These are phyloP conservation scores for Pilobolus umbonatus DNA, from an alignment of 192 early-diverging fungal genomes.

Conservation along the genomic window DNA sequence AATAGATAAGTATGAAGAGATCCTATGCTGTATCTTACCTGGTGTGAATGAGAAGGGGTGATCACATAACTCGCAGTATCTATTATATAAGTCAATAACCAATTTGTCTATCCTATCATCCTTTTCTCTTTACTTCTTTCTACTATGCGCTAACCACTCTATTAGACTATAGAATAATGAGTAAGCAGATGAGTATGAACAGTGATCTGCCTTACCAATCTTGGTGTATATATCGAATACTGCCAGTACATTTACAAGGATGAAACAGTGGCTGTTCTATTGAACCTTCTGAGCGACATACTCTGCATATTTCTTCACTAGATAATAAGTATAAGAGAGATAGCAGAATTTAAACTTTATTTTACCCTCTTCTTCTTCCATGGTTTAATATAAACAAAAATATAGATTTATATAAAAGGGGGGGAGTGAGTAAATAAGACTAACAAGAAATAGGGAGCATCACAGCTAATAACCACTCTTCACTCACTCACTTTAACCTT, in stretches of 20 bases:
- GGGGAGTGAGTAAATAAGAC: background rate
- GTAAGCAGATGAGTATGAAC: background rate
- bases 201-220: slow-evolving; percentile 50
- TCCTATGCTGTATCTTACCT: slow-evolving; percentile 24
- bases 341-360: background rate
- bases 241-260: slow-evolving; percentile 96
- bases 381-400: background rate
- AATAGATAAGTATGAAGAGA: background rate
- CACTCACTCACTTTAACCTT: too few relatives aligned
- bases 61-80: slow-evolving; percentile 89
- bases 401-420: too few relatives aligned
- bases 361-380: background rate
- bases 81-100: slow-evolving; percentile 12
- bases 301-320: slow-evolving; percentile 67
- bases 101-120: background rate
- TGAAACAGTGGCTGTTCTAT: slow-evolving; percentile 81
- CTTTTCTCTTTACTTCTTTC: slow-evolving; percentile 53
- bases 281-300: slow-evolving; percentile 75
- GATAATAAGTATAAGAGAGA: background rate
- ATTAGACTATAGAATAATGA: slow-evolving; percentile 46
- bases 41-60: slow-evolving; percentile 83
- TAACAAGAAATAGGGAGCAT: background rate
- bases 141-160: slow-evolving; percentile 81
- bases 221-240: slow-evolving; percentile 92
- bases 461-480: too few relatives aligned